These are phyloP conservation scores for Linnemannia hyalina DNA, from an alignment of 192 early-diverging fungal species.

Conservation along the genomic window DNA sequence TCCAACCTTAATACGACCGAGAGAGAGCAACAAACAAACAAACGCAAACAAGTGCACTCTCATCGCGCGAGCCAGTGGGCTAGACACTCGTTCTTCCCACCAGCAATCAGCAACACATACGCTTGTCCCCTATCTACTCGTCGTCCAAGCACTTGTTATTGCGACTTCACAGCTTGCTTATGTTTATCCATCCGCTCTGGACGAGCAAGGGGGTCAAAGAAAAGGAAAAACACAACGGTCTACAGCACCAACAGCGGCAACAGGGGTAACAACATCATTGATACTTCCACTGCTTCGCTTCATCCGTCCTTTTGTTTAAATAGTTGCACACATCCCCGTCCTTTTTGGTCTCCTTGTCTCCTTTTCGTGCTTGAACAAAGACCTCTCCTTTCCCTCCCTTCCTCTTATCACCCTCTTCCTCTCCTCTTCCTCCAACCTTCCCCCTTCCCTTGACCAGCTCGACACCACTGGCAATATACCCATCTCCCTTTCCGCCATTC, in stretches of 20 bases:
- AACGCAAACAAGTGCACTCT: background rate
- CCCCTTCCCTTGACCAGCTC: background rate
- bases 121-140: background rate
- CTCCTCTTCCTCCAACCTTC: background rate
- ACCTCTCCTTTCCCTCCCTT: background rate
- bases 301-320: background rate
- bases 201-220: background rate
- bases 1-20: no score
- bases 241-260: no score
- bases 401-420: background rate
- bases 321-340: background rate
- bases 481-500: background rate
- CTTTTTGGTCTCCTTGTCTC: background rate
- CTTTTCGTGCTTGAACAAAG: background rate
- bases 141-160: background rate
- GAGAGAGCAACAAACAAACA: background rate
- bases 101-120: background rate
- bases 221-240: background rate
- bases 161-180: background rate
- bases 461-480: background rate
- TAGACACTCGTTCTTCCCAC: background rate
- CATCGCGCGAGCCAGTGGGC: background rate
- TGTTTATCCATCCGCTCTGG: background rate
- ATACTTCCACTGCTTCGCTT: background rate
- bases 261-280: no score